phyloP scores from a whole-genome alignment of 1,139 yeast genomes.

The Geotrichum bryndzae region DNA sequence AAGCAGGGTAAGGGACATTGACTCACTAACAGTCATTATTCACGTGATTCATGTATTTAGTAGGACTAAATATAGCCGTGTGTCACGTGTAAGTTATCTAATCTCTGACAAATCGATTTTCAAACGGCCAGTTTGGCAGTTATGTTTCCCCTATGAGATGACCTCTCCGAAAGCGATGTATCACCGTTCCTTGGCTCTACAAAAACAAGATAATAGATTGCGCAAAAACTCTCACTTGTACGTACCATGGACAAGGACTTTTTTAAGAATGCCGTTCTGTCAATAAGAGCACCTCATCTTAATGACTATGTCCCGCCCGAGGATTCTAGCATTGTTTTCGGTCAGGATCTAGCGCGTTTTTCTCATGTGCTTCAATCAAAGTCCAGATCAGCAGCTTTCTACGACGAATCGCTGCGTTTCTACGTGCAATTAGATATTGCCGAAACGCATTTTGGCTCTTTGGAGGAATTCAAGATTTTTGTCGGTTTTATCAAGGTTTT shows the following conservation, averaged over 20 bases:
- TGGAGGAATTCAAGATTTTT: constrained; percentile 11
- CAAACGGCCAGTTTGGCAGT: neutral
- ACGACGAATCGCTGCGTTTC: constrained; percentile 15
- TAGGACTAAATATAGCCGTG: neutral
- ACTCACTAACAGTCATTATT: neutral
- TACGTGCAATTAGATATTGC: constrained; percentile 14
- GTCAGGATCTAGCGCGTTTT: neutral
- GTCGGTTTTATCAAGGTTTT: constrained; percentile 8
- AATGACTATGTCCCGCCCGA: neutral
- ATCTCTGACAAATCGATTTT: neutral
- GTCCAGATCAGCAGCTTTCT: constrained; percentile 13
- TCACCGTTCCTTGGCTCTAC: neutral
- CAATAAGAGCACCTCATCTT: constrained; percentile 13
- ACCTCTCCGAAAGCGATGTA: neutral
- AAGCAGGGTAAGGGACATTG: neutral
- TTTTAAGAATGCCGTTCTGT: constrained; percentile 6
- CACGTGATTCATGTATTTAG: neutral
- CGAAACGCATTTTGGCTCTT: neutral
- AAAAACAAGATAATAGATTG: neutral
- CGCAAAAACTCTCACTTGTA: neutral
- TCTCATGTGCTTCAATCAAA: constrained; percentile 2
- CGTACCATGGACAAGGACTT: constrained; percentile 13
- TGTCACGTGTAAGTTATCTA: neutral
- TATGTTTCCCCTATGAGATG: neutral
- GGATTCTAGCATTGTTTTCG: neutral